Percentiles rank a stretch among this genome's conserved stretches.
phyloP scores from a whole-genome alignment of 495 filamentous ascomycete species.

The Aspergillus incahuasiensis region DNA sequence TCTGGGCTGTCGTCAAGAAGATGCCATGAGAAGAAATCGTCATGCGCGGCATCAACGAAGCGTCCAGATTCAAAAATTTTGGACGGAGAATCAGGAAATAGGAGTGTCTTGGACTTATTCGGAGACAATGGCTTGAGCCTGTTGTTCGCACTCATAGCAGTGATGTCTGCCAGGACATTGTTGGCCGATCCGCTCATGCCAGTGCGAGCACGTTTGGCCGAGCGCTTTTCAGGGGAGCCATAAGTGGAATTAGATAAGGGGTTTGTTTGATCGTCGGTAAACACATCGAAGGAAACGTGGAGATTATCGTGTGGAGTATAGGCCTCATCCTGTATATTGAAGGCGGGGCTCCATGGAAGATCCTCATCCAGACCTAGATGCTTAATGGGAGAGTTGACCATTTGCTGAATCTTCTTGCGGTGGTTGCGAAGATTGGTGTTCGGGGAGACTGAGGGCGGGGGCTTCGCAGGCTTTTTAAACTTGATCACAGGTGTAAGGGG shows the following conservation, averaged over 20 bases:
- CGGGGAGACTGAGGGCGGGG: slow-evolving; percentile 84
- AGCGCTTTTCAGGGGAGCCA: slow-evolving; percentile 74
- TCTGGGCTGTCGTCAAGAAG: slow-evolving; percentile 54
- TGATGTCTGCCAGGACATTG: slow-evolving; percentile 64
- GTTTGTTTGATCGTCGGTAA: slow-evolving; percentile 57
- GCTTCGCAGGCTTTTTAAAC: slow-evolving; percentile 74
- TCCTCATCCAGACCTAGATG: slow-evolving; percentile 61
- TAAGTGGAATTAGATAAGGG: slow-evolving; percentile 49
- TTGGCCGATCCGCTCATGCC: slow-evolving; percentile 44
- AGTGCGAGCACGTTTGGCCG: slow-evolving; percentile 56
- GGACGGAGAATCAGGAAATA: slow-evolving; percentile 45
- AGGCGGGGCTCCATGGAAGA: slow-evolving; percentile 73
- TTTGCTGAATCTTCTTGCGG: slow-evolving; percentile 75
- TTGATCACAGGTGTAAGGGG: slow-evolving; percentile 84
- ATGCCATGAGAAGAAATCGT: slow-evolving; percentile 60
- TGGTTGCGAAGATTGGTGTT: slow-evolving; percentile 94
- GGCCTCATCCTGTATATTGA: slow-evolving; percentile 58
- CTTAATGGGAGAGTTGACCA: slow-evolving; percentile 84
- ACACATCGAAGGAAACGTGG: slow-evolving; percentile 62
- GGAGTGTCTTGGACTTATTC: slow-evolving; percentile 33
- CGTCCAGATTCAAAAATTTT: slow-evolving; percentile 50
- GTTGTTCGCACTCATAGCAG: slow-evolving; percentile 47
- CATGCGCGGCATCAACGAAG: slow-evolving; percentile 51
- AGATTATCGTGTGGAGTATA: slow-evolving; percentile 47
- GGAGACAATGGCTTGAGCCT: slow-evolving; percentile 31